Evolutionary conservation across 1,284 basidiomycete genomes (phyloP).

Genomic region (Moniliophthora roreri): DNA sequence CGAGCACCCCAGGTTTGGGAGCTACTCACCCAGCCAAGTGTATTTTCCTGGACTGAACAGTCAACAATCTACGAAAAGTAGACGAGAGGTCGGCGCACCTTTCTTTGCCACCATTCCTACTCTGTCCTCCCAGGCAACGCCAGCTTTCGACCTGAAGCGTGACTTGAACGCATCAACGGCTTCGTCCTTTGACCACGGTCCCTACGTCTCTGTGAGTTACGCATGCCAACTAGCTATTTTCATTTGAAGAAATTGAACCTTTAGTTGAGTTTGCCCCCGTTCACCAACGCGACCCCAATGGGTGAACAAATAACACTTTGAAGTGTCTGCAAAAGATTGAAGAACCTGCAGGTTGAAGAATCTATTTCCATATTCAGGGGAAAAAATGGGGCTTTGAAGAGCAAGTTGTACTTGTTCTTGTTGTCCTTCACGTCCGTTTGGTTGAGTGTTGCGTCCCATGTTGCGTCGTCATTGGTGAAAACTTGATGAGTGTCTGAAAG

Average conservation of each 20-base stretch:
- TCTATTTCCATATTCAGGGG: conserved; percentile 26
- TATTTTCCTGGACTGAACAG: conserved; percentile 49
- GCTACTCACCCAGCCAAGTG: conserved; percentile 49
- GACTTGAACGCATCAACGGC: conserved; percentile 59
- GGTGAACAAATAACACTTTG: conserved; percentile 44
- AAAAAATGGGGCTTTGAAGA: conserved; percentile 7
- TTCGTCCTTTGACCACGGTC: conserved; percentile 27
- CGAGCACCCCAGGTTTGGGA: background rate
- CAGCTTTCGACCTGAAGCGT: conserved; percentile 59
- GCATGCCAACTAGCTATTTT: no score
- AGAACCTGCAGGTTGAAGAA: conserved; percentile 68
- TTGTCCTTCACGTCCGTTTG: conserved; percentile 63
- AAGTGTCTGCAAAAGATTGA: conserved; percentile 45
- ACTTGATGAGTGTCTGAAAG: conserved; percentile 57
- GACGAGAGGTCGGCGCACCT: conserved; percentile 30
- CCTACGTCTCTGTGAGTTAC: conserved; percentile 22
- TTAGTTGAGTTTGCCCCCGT: conserved; percentile 47
- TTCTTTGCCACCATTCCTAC: conserved; percentile 55
- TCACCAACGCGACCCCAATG: conserved; percentile 68
- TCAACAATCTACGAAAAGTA: background rate
- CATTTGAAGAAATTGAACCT: conserved; percentile 33
- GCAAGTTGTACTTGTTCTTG: conserved; percentile 54
- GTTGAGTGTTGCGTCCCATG: conserved; percentile 70
- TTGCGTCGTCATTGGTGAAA: conserved; percentile 41
- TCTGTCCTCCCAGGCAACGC: conserved; percentile 49